Percentiles rank a stretch among this genome's conserved stretches.
Evolutionary conservation across 1,284 basidiomycete genomes (phyloP).

Genomic region (Tilletia setariae): DNA sequence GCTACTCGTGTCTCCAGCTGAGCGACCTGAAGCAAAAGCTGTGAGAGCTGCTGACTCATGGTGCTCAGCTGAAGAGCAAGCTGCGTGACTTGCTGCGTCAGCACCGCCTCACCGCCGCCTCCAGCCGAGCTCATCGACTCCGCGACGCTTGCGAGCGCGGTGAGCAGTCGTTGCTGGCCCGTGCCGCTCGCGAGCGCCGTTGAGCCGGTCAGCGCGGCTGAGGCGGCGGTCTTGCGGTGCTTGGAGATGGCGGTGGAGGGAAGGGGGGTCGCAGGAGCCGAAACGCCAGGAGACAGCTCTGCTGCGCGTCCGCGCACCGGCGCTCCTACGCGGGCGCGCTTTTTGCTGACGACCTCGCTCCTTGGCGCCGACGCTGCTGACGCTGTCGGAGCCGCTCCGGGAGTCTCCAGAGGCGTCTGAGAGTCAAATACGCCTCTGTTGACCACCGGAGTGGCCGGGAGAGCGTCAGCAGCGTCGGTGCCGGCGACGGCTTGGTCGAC

Average conservation of each 20-base stretch:
- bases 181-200: background rate
- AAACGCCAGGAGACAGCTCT: background rate
- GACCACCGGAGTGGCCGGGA: background rate
- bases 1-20: too few species aligned
- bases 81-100: background rate
- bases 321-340: background rate
- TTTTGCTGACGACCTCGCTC: background rate
- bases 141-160: background rate
- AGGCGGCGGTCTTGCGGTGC: background rate
- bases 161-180: background rate
- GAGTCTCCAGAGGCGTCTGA: too few species aligned
- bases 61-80: background rate
- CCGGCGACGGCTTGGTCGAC: background rate
- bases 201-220: background rate
- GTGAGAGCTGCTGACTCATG: background rate
- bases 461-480: background rate
- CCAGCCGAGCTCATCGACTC: background rate
- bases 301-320: background rate
- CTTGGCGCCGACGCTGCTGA: background rate
- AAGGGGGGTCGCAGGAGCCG: background rate
- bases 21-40: background rate
- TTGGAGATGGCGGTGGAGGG: background rate
- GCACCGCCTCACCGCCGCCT: background rate
- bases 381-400: too few species aligned
- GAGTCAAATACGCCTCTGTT: too few species aligned